Evolutionary conservation across 768 basidiomycete species (phyloP), one percentile per base, ranked within the genome.

Genomic region (Tulasnella sp.): DNA sequence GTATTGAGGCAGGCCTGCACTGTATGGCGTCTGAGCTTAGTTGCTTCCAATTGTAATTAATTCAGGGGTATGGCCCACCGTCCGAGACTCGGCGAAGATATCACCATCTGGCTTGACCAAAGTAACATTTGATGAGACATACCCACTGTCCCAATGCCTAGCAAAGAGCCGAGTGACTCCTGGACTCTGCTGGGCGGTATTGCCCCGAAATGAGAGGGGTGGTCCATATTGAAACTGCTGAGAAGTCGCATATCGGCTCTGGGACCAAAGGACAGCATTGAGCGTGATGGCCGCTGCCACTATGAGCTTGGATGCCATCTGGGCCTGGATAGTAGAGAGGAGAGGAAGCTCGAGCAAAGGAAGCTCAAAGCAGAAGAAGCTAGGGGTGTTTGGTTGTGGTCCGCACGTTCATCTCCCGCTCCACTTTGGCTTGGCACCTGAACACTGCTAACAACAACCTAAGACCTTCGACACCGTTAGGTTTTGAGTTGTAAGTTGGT

Each of bases 231-330:
- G 46, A 49, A 24, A 9, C 24, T 45, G 30, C 29, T 25, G 17
- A 49, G 43, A 42, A n/a, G 27, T 50, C 22, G n/a, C 63, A 59
- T 68, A 68, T 22, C 66, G 66, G 62, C 66, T 68, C 46, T 68
- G 77, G 15, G 85, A 83, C 83, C 81, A 86, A 34, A 89, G 74
- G 21, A 85, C 54, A 66, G 76, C 76, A 63, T 83, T 82, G 49
- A 83, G 44, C 60, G 77, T 66, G 67, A 89, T 70, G 46, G 77
- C 67, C 59, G 75, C 62, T 27, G 78, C 70, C 63, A 89, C 78
- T 19, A 80, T 62, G 12, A 78, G 66, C 68, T 75, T 80, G 54
- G 79, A 49, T 21, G 57, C 57, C 57, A 59, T 59, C n/a, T n/a
- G n/a, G n/a, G n/a, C n/a, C n/a, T n/a, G n/a, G n/a, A n/a, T n/a